Percentiles rank a stretch among this genome's conserved stretches.
These are phyloP conservation scores for Oehlia diaphana DNA, from an alignment of 192 early-diverging fungal genomes.

Conservation along the genomic window DNA sequence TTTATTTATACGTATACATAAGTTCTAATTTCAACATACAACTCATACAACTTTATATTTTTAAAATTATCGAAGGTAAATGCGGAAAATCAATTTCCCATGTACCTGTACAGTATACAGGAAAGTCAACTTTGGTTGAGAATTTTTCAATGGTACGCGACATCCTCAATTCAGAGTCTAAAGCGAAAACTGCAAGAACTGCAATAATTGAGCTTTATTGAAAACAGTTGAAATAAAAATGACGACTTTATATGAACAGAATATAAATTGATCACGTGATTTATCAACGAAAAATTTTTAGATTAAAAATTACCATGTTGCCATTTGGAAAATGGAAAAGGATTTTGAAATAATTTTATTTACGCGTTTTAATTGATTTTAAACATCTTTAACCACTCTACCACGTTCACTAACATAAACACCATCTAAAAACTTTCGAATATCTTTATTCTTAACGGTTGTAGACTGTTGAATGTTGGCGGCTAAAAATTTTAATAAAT, in stretches of 20 bases:
- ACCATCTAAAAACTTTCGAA: slow-evolving; percentile 99
- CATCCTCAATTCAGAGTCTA: background rate
- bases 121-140: slow-evolving; percentile 1
- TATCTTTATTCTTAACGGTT: slow-evolving; percentile 98
- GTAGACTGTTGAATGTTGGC: slow-evolving; percentile 95
- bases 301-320: too few species aligned
- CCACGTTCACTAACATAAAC: slow-evolving; percentile 92
- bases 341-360: background rate
- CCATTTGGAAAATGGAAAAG: background rate
- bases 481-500: slow-evolving; percentile 47
- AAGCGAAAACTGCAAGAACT: background rate
- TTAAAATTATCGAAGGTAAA: too few species aligned
- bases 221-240: too few species aligned
- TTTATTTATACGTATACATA: slow-evolving; percentile 26
- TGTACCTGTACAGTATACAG: slow-evolving; percentile 24
- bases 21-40: too few species aligned
- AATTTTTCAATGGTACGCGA: background rate
- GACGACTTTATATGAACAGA: too few species aligned
- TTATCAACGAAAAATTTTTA: too few species aligned
- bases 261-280: too few species aligned
- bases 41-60: too few species aligned
- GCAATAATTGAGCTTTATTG: too few species aligned
- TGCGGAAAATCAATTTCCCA: background rate
- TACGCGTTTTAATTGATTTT: background rate
- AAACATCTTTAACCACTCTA: background rate